Conservation (phyloP, 169 alveolate species). For the Plasmodium fragile region DNA sequence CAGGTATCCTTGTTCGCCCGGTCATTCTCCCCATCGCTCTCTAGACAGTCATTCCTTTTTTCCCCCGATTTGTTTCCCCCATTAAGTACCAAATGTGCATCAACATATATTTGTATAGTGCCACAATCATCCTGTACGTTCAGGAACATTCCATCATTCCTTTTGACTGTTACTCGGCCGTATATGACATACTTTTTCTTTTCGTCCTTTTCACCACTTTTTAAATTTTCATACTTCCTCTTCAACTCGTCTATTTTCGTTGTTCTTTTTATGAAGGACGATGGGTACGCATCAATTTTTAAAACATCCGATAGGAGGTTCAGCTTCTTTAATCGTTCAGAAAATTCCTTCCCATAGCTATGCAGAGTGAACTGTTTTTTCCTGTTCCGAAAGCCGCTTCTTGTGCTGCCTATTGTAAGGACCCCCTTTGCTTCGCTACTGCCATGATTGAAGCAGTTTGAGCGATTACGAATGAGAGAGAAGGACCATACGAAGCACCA, state of each 20-base stretch:
- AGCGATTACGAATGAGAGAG: background rate
- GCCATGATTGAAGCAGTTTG: slow-evolving; percentile 15
- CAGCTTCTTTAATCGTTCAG: slow-evolving; percentile 63
- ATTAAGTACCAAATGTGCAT: slow-evolving; percentile 15
- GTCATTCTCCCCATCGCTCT: background rate
- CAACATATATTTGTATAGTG: slow-evolving; percentile 54
- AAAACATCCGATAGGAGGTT: slow-evolving; percentile 23
- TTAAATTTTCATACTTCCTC: slow-evolving; percentile 37
- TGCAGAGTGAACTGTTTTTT: background rate
- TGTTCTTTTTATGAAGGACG: slow-evolving; percentile 54
- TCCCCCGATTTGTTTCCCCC: background rate
- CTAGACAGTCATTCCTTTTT: background rate
- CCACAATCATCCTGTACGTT: slow-evolving; percentile 67
- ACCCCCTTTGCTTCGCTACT: background rate
- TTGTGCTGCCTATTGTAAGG: background rate
- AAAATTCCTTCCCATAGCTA: slow-evolving; percentile 68
- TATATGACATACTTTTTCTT: slow-evolving; percentile 24
- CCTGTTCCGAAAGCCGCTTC: background rate
- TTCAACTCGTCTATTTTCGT: slow-evolving; percentile 45
- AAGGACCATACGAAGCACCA: background rate
- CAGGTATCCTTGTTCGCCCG: background rate
- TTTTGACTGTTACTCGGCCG: slow-evolving; percentile 75
- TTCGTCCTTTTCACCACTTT: slow-evolving; percentile 45
- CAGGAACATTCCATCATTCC: slow-evolving; percentile 79
- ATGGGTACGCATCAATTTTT: slow-evolving; percentile 68